Percentiles rank a stretch among this genome's conserved stretches.
Conservation (phyloP, 169 alveolate species). For the Amoebophrya sp. region DNA sequence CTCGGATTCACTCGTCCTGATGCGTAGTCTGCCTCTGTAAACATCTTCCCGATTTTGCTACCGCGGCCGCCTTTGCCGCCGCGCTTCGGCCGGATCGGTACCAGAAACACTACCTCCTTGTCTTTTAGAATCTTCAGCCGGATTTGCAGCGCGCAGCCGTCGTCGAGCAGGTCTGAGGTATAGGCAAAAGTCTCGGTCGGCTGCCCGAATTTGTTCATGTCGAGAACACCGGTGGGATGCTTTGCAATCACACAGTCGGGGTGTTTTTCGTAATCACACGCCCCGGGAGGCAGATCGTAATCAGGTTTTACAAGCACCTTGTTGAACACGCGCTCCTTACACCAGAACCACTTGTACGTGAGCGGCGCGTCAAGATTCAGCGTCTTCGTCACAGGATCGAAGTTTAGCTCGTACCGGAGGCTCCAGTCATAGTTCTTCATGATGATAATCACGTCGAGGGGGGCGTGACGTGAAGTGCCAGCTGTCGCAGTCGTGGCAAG, state of each 20-base stretch:
- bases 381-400: background rate
- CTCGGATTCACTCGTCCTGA: background rate
- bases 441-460: background rate
- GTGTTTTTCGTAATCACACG: too few relatives aligned
- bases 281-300: too few relatives aligned
- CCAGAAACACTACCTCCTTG: background rate
- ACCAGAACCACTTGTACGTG: background rate
- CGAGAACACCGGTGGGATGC: background rate
- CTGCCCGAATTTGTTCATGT: background rate
- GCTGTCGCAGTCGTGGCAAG: too few relatives aligned
- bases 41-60: background rate
- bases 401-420: background rate
- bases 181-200: background rate
- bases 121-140: background rate
- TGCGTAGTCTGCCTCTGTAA: background rate
- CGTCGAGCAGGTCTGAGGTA: background rate
- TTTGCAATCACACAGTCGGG: too few relatives aligned
- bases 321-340: background rate
- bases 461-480: background rate
- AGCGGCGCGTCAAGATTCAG: background rate
- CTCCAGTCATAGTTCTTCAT: background rate
- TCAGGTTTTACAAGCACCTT: too few relatives aligned
- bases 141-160: background rate
- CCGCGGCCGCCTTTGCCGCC: too few relatives aligned
- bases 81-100: background rate